These are phyloP conservation scores for Casuarina equisetifolia DNA, from an alignment of 306 rosid species.

Conservation along the genomic window DNA sequence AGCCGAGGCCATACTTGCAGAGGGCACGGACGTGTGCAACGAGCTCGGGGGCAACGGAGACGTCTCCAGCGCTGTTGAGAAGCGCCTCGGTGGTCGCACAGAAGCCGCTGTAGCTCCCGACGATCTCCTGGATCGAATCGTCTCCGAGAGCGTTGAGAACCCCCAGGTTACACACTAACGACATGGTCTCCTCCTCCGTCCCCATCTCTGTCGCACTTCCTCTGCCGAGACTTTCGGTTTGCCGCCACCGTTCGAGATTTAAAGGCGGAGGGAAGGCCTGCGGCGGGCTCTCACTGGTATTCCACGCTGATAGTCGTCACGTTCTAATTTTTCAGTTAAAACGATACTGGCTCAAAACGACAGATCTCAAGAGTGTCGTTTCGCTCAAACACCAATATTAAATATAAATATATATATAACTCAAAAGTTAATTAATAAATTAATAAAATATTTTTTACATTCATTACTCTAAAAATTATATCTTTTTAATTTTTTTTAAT, in stretches of 20 bases:
- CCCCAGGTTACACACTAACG: slow-evolving; percentile 40
- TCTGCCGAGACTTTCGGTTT: background rate
- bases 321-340: too few relatives aligned
- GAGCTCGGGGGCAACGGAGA: slow-evolving; percentile 59
- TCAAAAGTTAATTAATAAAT: too few relatives aligned
- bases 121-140: slow-evolving; percentile 41
- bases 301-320: too few relatives aligned
- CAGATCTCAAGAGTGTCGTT: too few relatives aligned
- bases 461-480: too few relatives aligned
- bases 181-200: slow-evolving; percentile 45
- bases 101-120: slow-evolving; percentile 54
- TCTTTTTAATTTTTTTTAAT: too few relatives aligned
- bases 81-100: slow-evolving; percentile 55
- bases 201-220: background rate
- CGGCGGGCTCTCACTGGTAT: too few relatives aligned
- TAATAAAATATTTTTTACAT: too few relatives aligned
- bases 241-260: slow-evolving; percentile 9
- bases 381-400: too few relatives aligned
- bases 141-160: slow-evolving; percentile 51
- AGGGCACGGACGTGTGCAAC: slow-evolving; percentile 56
- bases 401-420: too few relatives aligned
- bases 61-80: slow-evolving; percentile 53
- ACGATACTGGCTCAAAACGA: too few relatives aligned
- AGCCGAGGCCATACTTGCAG: slow-evolving; percentile 60
- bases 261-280: background rate